Base-by-base conservation (phyloP, 2,329 filamentous ascomycete species). In the Amylocarpus encephaloides region DNA sequence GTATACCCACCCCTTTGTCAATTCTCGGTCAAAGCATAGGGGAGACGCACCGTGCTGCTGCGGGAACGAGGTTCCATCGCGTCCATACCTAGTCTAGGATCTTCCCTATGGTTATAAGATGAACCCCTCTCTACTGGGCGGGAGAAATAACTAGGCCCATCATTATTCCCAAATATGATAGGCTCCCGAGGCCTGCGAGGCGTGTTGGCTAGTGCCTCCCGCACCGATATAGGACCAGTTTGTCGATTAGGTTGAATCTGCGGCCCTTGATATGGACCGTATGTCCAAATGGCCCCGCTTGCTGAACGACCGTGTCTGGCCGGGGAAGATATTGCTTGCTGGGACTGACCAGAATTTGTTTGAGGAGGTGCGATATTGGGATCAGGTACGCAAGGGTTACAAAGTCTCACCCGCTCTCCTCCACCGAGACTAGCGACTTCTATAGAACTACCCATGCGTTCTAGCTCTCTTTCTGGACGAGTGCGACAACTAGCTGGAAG, bases 301-400 rank as follows among this genome's bases (percentile, higher is more conserved):
- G 46, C 51, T 9, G 58, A 56, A 33, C 57, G 55, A 22, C 41
- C 50, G 26, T 60, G 58, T 15, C 48, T 29, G 15, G 44, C 43
- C 26, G 45, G 44, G 5, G 49, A 41, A 29, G 52, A 32, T 16
- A 34, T 33, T 30, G 42, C 47, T 47, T 43, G 48, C 34, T 43
- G 44, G 22, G 34, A 43, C 22, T 49, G 26, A 39, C 49, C 48
- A 30, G 48, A 15, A 49, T 56, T 38, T 15, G 51, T 55, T 47
- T 65, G 63, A 41, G 77, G 77, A 40, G 78, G 79, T 49, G 76
- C 74, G 33, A 76, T 75, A 54, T 83, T 83, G 15, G 80, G 83
- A 68, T 86, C 83, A 33, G 83, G 83, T 10, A 87, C 83, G 64
- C 83, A 87, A 11, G 83, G 83, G 61, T 86, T 86, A 69, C 83